Conservation (phyloP, 2,329 filamentous ascomycete genomes). For the Microascus cirrosus region DNA sequence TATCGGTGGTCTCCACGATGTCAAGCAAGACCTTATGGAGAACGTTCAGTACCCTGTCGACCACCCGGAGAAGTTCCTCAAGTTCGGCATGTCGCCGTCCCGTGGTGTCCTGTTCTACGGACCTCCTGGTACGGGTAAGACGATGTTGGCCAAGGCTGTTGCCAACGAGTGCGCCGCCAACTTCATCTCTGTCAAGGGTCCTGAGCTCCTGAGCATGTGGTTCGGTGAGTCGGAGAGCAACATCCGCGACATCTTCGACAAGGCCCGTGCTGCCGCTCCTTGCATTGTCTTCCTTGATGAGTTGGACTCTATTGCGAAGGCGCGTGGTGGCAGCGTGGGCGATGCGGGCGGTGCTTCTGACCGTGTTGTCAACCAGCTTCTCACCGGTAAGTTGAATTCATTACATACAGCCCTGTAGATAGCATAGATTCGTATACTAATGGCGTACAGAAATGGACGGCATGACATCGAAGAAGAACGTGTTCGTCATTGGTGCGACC, state of each 20-base stretch:
- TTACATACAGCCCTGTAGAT: neutral
- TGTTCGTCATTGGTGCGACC: slow-evolving; percentile 98
- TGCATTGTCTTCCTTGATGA: slow-evolving; percentile 99
- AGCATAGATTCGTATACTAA: slow-evolving; percentile 24
- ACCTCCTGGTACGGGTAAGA: slow-evolving; percentile 99
- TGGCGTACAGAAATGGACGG: slow-evolving; percentile 76
- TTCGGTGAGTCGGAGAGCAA: slow-evolving; percentile 99
- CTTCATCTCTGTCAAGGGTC: slow-evolving; percentile 99
- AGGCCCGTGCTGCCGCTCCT: slow-evolving; percentile 93
- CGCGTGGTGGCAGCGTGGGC: slow-evolving; percentile 87
- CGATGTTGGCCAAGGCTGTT: slow-evolving; percentile 96
- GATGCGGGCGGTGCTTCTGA: slow-evolving; percentile 97
- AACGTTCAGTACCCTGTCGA: slow-evolving; percentile 98
- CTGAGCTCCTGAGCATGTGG: slow-evolving; percentile 98
- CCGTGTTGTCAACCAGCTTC: slow-evolving; percentile 98
- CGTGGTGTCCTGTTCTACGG: slow-evolving; percentile 98
- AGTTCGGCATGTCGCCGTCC: slow-evolving; percentile 95
- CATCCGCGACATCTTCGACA: slow-evolving; percentile 99
- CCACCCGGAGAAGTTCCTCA: slow-evolving; percentile 99
- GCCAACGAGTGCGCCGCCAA: slow-evolving; percentile 99
- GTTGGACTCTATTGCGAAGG: slow-evolving; percentile 98
- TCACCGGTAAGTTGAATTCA: slow-evolving; percentile 61
- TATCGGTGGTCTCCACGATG: slow-evolving; percentile 92
- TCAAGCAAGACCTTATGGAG: slow-evolving; percentile 99
- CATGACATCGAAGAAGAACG: slow-evolving; percentile 99